Base-by-base conservation (phyloP, 192 early-diverging fungal genomes). In the Martensiomyces pterosporus region DNA sequence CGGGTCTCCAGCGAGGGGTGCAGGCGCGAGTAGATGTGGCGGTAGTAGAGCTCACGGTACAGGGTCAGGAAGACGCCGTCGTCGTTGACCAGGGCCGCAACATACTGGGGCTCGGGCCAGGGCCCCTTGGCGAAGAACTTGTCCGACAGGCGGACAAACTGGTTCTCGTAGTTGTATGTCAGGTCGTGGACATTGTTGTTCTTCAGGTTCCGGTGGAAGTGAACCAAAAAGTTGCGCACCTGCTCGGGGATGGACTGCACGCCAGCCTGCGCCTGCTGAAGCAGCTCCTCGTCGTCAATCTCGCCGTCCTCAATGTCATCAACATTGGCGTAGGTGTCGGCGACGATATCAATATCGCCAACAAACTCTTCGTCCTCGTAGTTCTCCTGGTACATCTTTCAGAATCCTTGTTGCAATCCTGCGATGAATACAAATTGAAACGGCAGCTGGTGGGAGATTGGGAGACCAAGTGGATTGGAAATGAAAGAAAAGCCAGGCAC, bases 41-140 rank as follows among this genome's bases (percentile, higher is more conserved):
- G 85, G 79, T 91, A 97, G 80, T 93, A 95, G 48, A 98, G 70
- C 72, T 98, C 94, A 49, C 90, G 85, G 79, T 98, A 98, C 45
- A 98, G 78, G 27, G 90, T 92, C 64, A 94, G 71, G 56, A 98
- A 95, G 27, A 94, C 46, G 1, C 73, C 73, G 35, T 76, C 91
- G 68, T 94, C 88, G 42, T 85, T 83, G 8, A 94, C 86, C 45
- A 94, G 67, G 16, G 82, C 78, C 13, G 85, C 83, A 43, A 94
- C 85, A 37, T 79, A 77, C 54, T 90, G 85, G 19, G 89, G 84
- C 51, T 90, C 85, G 18, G 94, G 94, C 94, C 94, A 97, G 14
- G 86, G 57, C 40, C 78, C 62, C 77, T 97, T 95, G 21, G 79
- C 67, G 64, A 87, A 97, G 77, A 83, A 94, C 78, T 91, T 87